Evolutionary conservation across 192 early-diverging fungal species (phyloP), one percentile per base, ranked within the genome.

Genomic region (Podochytrium sp.): DNA sequence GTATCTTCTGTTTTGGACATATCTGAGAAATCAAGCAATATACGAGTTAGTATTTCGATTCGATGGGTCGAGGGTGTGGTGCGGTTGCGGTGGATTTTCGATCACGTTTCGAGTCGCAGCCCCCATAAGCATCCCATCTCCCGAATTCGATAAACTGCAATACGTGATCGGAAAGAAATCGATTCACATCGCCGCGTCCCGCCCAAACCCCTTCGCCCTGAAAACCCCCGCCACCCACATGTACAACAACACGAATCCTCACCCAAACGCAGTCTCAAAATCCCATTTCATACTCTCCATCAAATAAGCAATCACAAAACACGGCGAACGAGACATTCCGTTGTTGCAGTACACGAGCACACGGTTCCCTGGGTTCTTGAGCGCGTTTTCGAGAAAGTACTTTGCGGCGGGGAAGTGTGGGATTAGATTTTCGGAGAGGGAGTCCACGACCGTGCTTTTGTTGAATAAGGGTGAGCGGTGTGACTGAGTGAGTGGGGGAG

Each of bases 271-370:
- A 23, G 89, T 81, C 29, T 81, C 69, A 59, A 90, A 94, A 33
- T 84, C 84, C 75, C 91, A 74, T 1, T 83, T 77, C 76, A 89
- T 84, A 0, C 83, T 83, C 65, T 90, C 90, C 92, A 97, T 97
- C 41, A 96, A 68, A 80, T 95, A 97, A 2, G 94, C 94, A 32
- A 95, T 89, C 0, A 95, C 92, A 81, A 97, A 93, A 38, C 91
- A 84, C 6, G 95, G 92, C 33, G 89, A 89, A 65, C 95, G 83
- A 2, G 92, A 92, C 57, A 97, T 92, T 10, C 94, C 95, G 27
- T 91, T 80, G 51, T 76, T 85, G 76, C 85, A 86, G 71, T 83
- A 82, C 2, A 86, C 83, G 39, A 86, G 73, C 10, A 85, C 81
- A 12, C 66, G 63, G 30, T 81, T 80, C 7, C 75, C 78, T 16